Evolutionary conservation across 306 rosid species (phyloP).

Genomic region (Casuarina equisetifolia): DNA sequence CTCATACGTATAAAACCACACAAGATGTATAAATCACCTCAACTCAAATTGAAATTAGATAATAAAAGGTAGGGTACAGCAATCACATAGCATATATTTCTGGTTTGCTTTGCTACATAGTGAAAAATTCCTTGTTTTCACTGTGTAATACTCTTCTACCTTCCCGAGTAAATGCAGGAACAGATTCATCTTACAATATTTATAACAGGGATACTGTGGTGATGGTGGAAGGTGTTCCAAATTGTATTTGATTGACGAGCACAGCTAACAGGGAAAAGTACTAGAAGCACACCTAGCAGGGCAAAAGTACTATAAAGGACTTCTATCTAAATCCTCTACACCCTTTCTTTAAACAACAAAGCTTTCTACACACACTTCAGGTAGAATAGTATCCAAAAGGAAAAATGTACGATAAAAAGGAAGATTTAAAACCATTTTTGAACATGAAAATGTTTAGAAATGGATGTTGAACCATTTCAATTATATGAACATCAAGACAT

Average conservation of each 20-base stretch:
- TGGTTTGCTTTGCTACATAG: neutral
- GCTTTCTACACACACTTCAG: neutral
- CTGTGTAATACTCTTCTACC: neutral
- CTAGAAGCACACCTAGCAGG: neutral
- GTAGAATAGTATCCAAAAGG: neutral
- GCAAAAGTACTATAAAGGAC: neutral
- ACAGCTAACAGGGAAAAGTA: neutral
- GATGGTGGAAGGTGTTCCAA: neutral
- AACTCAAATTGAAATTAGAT: conserved; percentile 1
- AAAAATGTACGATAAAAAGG: neutral
- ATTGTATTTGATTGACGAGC: neutral
- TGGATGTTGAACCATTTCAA: neutral
- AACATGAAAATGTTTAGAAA: neutral
- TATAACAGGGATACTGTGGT: neutral
- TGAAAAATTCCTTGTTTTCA: neutral
- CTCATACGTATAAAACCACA: neutral
- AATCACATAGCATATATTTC: neutral
- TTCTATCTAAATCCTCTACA: neutral
- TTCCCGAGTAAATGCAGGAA: neutral
- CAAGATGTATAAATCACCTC: neutral
- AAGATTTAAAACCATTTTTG: neutral
- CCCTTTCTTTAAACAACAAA: neutral
- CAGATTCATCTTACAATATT: neutral
- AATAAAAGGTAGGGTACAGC: neutral
- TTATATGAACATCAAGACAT: neutral